Evolutionary conservation across 441 rosid genomes (phyloP), one percentile per base, ranked within the genome.

Genomic region (Populus hybrid): DNA sequence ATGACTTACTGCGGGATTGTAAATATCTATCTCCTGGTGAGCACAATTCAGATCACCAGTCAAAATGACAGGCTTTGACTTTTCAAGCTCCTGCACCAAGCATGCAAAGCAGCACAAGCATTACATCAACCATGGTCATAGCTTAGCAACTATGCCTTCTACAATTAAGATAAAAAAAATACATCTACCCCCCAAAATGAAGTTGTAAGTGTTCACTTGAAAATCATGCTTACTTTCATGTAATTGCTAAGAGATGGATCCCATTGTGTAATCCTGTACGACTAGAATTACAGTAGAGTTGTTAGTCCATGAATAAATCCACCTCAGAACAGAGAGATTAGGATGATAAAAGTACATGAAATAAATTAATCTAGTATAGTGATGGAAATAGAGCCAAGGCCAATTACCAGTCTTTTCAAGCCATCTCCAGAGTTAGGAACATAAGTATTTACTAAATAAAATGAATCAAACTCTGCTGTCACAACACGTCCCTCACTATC

Each of bases 41-140:
- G 98, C 98, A 87, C 99, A 95, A 78, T 95, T 95, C 31, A 95
- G 78, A 90, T 95, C 98, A 33, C 99, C 98, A 4, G 97, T 89
- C 87, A 95, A 89, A 83, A 95, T 92, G 71, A 95, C 98, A 67
- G 99, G 98, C 87, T 95, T 95, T 66, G 89, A 85, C 91, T 91
- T 95, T 79, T 92, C 97, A 83, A 95, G 87, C 83, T 92, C 97
- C 98, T 95, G 88, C 76, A 80, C 38, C 72, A 76, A 73, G 29
- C 70, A 74, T 64, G 73, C 35, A 36, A 81, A 82, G 56, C 2
- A 74, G 29, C 72, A 70, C 42, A 79, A 67, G 71, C 64, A 68
- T 26, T 65, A 53, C 4, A 68, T 76, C 23, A 50, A 50, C 59
- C n/a, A 6, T 50, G n/a, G 59, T 5, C 2, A 50, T 50, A 5